Evolutionary conservation across 139 green algal species (phyloP).

Genomic region (Gonium pectorale): DNA sequence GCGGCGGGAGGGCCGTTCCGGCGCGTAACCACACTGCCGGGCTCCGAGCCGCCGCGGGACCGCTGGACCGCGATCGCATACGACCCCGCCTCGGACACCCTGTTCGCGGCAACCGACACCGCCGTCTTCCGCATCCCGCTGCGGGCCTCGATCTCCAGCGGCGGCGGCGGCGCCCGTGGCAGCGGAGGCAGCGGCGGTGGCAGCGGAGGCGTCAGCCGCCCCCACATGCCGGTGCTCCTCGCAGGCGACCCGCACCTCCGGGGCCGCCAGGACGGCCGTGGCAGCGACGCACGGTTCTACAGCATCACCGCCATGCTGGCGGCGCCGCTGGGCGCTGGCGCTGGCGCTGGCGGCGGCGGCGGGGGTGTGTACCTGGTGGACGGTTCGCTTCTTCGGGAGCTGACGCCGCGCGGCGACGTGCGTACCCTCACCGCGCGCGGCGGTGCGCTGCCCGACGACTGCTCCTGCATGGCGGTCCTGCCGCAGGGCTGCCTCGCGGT

Average conservation of each 20-base stretch:
- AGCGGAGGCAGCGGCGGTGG: neutral
- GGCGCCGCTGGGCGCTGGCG: too few relatives aligned
- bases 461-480: neutral
- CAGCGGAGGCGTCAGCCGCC: neutral
- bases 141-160: neutral
- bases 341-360: neutral
- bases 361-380: neutral
- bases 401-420: neutral
- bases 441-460: neutral
- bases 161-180: neutral
- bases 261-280: neutral
- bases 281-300: neutral
- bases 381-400: neutral
- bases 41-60: neutral
- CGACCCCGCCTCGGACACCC: neutral
- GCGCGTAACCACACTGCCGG: neutral
- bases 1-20: too few relatives aligned
- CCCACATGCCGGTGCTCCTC: neutral
- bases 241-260: neutral
- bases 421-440: neutral
- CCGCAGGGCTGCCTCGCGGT: constrained; percentile 7
- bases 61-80: neutral
- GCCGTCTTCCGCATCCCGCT: neutral
- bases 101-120: constrained; percentile 10
- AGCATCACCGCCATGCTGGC: neutral